Conservation (phyloP, 2,329 filamentous ascomycete species). For the Albifimbria verrucaria region DNA sequence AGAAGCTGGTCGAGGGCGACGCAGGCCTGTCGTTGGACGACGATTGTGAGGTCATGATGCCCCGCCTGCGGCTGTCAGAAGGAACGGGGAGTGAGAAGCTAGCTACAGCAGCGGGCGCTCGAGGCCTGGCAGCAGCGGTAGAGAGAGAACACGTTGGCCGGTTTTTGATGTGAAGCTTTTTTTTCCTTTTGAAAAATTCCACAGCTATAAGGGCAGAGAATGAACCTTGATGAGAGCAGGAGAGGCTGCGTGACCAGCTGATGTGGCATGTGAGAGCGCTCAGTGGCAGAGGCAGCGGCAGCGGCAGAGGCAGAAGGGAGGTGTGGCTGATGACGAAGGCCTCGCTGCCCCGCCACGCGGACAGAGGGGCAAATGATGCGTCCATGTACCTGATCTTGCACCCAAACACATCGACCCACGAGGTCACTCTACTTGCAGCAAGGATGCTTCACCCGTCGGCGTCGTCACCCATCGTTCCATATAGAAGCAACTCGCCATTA, state of each 20-base stretch:
- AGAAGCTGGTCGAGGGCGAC: constrained; percentile 85
- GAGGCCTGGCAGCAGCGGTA: neutral
- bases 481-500: too few relatives aligned
- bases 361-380: too few relatives aligned
- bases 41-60: constrained; percentile 18
- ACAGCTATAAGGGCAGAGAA: neutral
- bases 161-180: neutral
- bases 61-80: neutral
- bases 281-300: too few relatives aligned
- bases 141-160: neutral
- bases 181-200: neutral
- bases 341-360: neutral
- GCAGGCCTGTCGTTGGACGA: constrained; percentile 25
- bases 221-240: neutral
- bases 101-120: neutral
- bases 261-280: neutral
- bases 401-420: too few relatives aligned
- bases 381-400: too few relatives aligned
- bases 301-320: neutral
- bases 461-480: too few relatives aligned
- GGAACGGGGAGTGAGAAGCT: too few relatives aligned
- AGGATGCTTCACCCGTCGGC: too few relatives aligned
- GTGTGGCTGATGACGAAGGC: neutral
- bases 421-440: too few relatives aligned
- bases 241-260: neutral